Percentiles rank a stretch among this genome's conserved stretches.
phyloP scores from a whole-genome alignment of 345 rosid genomes.

The Citropsis articulata region DNA sequence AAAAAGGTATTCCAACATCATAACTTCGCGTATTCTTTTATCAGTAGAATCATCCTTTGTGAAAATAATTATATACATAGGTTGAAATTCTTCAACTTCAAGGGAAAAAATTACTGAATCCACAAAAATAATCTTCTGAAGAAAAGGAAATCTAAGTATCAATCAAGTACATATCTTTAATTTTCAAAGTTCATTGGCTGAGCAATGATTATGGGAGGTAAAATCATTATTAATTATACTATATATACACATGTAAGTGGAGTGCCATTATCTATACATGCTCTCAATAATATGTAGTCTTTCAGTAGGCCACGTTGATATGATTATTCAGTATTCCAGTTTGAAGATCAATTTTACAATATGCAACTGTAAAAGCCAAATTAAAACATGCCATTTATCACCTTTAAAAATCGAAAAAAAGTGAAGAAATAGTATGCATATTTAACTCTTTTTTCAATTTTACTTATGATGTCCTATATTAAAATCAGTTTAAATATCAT shows the following conservation, averaged over 20 bases:
- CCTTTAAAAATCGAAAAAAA: not conserved
- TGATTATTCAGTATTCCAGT: not conserved
- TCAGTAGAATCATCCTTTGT: not conserved
- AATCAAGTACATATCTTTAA: conserved; percentile 8
- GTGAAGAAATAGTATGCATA: no score
- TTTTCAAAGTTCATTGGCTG: not conserved
- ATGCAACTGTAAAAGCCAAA: not conserved
- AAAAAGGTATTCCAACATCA: not conserved
- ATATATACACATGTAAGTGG: not conserved
- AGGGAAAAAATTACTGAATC: not conserved
- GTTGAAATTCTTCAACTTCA: not conserved
- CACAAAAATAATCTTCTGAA: not conserved
- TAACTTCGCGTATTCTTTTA: not conserved
- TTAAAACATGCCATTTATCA: not conserved
- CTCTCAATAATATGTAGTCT: not conserved
- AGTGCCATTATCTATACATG: no score
- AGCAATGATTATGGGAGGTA: not conserved
- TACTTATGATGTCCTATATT: not conserved
- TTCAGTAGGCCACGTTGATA: not conserved
- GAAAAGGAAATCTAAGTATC: not conserved
- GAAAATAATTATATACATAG: not conserved
- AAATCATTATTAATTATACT: not conserved
- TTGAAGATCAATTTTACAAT: not conserved
- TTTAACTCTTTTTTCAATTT: not conserved
- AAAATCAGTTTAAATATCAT: not conserved